Evolutionary conservation across 371 early-diverging fungal species (phyloP).

Genomic region (Actinomortierella wolfii): DNA sequence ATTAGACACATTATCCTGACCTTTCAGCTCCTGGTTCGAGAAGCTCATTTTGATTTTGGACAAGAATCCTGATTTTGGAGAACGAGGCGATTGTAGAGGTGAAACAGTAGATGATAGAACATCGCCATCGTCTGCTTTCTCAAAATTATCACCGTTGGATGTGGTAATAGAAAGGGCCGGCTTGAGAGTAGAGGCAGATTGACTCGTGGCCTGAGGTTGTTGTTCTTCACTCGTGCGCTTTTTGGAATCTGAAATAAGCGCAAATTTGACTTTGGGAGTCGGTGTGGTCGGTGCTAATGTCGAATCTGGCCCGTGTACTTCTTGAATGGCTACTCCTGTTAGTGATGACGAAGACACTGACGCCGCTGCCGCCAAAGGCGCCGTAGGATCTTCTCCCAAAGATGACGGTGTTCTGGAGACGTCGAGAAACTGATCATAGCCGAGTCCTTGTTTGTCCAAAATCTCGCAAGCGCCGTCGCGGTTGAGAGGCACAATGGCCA

Average conservation of each 20-base stretch:
- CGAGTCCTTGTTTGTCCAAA: conserved; percentile 13
- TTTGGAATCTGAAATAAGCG: neutral
- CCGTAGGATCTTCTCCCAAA: too few relatives aligned
- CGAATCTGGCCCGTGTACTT: too few relatives aligned
- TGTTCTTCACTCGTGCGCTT: neutral
- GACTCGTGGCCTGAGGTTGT: conserved; percentile 1
- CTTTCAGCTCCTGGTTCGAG: conserved; percentile 7
- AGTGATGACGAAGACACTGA: too few relatives aligned
- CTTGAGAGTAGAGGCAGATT: neutral
- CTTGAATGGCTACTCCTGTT: too few relatives aligned
- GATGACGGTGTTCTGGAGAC: neutral
- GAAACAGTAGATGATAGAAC: conserved; percentile 1
- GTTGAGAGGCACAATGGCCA: conserved; percentile 52
- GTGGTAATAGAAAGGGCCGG: too few relatives aligned
- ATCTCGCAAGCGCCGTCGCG: conserved; percentile 13
- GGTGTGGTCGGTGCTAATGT: too few relatives aligned
- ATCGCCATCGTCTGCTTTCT: too few relatives aligned
- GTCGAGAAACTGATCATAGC: neutral
- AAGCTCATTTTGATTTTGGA: conserved; percentile 24
- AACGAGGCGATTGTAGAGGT: conserved; percentile 16
- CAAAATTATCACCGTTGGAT: too few relatives aligned
- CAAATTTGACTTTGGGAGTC: too few relatives aligned
- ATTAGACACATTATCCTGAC: neutral
- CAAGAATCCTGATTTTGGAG: conserved; percentile 22
- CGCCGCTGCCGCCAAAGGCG: too few relatives aligned